These are phyloP conservation scores for Penicillium pancosmium DNA, from an alignment of 495 filamentous ascomycete genomes.

Conservation along the genomic window DNA sequence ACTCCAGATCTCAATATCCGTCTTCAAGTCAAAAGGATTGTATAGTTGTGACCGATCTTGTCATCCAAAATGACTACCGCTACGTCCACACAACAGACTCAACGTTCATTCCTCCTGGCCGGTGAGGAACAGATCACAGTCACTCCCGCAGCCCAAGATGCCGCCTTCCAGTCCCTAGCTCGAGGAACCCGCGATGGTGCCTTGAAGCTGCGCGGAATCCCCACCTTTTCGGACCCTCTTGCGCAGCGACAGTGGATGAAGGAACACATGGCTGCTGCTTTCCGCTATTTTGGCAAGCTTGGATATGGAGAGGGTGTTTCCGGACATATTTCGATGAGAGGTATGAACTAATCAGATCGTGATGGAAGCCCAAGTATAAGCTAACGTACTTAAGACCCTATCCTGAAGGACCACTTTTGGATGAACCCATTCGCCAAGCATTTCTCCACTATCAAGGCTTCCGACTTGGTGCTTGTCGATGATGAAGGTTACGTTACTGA, in stretches of 20 bases:
- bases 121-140: constrained; percentile 27
- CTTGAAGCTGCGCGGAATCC: constrained; percentile 56
- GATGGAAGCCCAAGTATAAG: background rate
- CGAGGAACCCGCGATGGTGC: constrained; percentile 43
- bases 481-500: constrained; percentile 51
- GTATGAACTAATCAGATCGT: constrained; percentile 18
- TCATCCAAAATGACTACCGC: constrained; percentile 27
- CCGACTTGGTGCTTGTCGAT: constrained; percentile 55
- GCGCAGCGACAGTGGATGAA: constrained; percentile 69
- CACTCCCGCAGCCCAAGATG: constrained; percentile 27
- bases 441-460: constrained; percentile 54
- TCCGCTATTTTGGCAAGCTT: constrained; percentile 67
- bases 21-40: too few species aligned
- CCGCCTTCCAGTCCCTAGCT: constrained; percentile 42
- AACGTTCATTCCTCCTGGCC: constrained; percentile 23
- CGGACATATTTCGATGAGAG: constrained; percentile 61
- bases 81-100: constrained; percentile 20
- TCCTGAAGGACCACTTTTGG: constrained; percentile 27
- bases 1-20: background rate
- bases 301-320: constrained; percentile 74
- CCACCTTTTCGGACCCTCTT: constrained; percentile 59
- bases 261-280: constrained; percentile 73
- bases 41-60: background rate
- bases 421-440: constrained; percentile 64
- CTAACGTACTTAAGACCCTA: constrained; percentile 22